These are phyloP conservation scores for Daucus carota DNA, from an alignment of 129 eudicot genomes.

Conservation along the genomic window DNA sequence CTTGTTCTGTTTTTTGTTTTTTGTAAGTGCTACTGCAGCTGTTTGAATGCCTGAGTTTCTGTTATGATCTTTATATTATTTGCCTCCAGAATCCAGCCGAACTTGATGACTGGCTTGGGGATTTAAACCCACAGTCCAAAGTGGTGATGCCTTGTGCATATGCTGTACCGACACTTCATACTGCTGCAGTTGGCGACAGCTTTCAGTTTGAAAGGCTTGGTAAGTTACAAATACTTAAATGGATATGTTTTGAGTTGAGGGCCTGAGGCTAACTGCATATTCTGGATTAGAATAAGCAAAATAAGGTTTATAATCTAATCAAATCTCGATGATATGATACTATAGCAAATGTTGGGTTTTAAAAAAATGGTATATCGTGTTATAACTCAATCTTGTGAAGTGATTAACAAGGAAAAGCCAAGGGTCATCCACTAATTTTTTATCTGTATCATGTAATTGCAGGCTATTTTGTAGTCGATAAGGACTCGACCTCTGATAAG, in stretches of 20 bases:
- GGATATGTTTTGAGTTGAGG: neutral
- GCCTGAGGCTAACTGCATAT: neutral
- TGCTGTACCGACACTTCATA: conserved; percentile 57
- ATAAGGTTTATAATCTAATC: neutral
- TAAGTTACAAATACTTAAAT: conserved; percentile 18
- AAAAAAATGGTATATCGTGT: neutral
- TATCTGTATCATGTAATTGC: conserved; percentile 13
- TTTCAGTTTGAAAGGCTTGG: conserved; percentile 99
- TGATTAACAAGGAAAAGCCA: neutral
- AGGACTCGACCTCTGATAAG: conserved; percentile 73
- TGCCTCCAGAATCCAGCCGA: conserved; percentile 70
- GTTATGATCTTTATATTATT: neutral
- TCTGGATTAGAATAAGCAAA: neutral
- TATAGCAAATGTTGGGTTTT: neutral
- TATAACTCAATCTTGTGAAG: neutral
- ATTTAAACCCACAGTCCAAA: conserved; percentile 76
- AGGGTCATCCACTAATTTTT: neutral
- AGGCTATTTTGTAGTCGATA: conserved; percentile 85
- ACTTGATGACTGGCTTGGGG: conserved; percentile 83
- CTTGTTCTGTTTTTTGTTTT: no score
- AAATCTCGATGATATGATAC: neutral
- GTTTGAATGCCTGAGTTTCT: neutral
- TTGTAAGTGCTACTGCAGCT: no score
- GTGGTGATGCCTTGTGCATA: conserved; percentile 63
- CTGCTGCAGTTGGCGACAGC: conserved; percentile 54